Conservation (phyloP, 1,284 basidiomycete species). For the Ceratorhiza oryzae-sativae region DNA sequence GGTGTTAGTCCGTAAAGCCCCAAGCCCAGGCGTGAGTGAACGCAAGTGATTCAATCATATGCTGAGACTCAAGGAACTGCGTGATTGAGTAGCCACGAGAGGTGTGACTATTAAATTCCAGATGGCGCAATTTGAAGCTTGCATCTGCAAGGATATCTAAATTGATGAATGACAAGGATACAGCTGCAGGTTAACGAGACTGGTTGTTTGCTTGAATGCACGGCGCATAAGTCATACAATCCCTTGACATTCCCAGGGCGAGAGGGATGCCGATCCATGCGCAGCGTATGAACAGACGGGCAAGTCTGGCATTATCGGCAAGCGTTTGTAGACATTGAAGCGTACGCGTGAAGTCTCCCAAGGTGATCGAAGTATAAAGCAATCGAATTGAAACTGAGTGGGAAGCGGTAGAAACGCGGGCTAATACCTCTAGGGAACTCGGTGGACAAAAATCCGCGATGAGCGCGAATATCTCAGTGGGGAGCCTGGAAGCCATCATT, state of each 20-base stretch:
- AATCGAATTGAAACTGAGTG: background rate
- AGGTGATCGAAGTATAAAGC: slow-evolving; percentile 16
- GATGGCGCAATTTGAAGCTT: background rate
- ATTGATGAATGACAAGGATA: slow-evolving; percentile 12
- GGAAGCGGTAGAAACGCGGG: background rate
- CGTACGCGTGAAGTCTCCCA: background rate
- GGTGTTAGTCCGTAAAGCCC: background rate
- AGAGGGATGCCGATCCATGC: no score
- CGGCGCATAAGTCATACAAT: background rate
- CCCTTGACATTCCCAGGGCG: background rate
- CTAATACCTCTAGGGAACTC: background rate
- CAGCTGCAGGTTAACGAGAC: background rate
- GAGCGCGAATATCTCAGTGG: no score
- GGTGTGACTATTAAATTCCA: background rate
- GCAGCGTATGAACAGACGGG: slow-evolving; percentile 6
- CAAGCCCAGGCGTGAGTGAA: background rate
- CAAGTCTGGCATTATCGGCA: background rate
- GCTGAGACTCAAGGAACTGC: slow-evolving; percentile 17
- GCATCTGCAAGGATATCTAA: background rate
- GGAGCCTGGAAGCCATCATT: no score
- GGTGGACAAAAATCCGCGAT: no score
- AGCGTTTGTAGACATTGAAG: slow-evolving; percentile 2
- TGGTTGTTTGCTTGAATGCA: slow-evolving; percentile 13
- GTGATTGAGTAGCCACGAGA: background rate
- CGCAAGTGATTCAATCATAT: slow-evolving; percentile 1